phyloP scores from a whole-genome alignment of 805 yeast genomes.

The Pichia nakasei region DNA sequence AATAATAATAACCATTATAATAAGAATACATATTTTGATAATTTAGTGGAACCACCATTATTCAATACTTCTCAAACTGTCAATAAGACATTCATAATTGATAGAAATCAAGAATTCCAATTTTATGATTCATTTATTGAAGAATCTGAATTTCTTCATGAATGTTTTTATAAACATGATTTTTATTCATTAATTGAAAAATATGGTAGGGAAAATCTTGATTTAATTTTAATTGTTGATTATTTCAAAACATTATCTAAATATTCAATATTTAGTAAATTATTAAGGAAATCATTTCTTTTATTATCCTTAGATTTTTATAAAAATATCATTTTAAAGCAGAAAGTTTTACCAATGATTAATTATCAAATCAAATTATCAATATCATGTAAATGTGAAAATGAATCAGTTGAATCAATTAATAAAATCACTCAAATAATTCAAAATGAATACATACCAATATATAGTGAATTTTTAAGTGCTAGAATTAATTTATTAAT shows the following conservation, averaged over 20 bases:
- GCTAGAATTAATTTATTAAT: neutral
- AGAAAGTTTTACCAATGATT: conserved; percentile 2
- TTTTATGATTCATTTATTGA: neutral
- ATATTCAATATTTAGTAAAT: conserved; percentile 4
- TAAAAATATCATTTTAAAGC: conserved; percentile 8
- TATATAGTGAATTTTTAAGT: neutral
- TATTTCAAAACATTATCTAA: neutral
- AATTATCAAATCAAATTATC: conserved; percentile 1
- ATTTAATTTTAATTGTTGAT: neutral
- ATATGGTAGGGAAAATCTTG: conserved; percentile 1
- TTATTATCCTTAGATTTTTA: conserved; percentile 6
- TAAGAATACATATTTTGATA: neutral
- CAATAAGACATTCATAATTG: conserved; percentile 1
- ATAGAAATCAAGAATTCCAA: neutral
- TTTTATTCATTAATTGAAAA: neutral
- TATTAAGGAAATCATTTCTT: conserved; percentile 3
- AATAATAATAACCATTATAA: neutral
- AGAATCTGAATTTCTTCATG: neutral
- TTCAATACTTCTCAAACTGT: neutral
- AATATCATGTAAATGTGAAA: conserved; percentile 7
- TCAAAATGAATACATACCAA: conserved; percentile 4
- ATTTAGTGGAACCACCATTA: neutral
- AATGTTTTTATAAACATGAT: neutral
- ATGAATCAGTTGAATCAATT: conserved; percentile 2
- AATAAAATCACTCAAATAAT: conserved; percentile 4